Conservation (phyloP, 2,329 filamentous ascomycete genomes). For the Colletotrichum noveboracense region DNA sequence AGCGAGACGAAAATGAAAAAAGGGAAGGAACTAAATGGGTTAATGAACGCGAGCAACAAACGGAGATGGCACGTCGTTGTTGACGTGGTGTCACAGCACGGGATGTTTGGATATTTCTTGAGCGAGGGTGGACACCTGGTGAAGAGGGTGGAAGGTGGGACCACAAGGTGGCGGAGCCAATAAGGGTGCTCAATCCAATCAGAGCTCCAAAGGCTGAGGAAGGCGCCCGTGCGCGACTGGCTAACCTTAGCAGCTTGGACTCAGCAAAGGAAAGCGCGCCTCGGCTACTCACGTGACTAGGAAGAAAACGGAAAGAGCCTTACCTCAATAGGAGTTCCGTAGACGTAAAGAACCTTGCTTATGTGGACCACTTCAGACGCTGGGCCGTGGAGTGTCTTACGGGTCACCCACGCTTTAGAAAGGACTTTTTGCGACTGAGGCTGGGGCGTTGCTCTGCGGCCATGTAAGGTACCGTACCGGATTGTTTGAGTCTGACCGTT, state of each 20-base stretch:
- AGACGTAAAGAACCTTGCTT: background rate
- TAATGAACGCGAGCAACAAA: constrained; percentile 6
- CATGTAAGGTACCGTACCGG: background rate
- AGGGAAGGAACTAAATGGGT: background rate
- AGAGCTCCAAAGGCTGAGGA: constrained; percentile 2
- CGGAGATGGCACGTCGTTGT: background rate
- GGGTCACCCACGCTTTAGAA: background rate
- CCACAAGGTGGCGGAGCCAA: constrained; percentile 9
- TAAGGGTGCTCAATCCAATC: constrained; percentile 14
- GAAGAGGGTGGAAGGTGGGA: constrained; percentile 9
- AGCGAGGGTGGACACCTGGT: background rate
- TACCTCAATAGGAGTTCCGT: background rate
- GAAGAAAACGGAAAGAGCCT: background rate
- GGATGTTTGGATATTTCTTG: constrained; percentile 21
- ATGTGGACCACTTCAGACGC: background rate
- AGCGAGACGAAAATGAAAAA: background rate
- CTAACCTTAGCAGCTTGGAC: background rate
- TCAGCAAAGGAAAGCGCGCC: background rate
- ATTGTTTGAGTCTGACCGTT: background rate
- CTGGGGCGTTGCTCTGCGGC: background rate
- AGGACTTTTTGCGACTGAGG: background rate
- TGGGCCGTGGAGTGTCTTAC: background rate
- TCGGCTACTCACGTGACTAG: background rate
- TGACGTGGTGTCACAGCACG: background rate
- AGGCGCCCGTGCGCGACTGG: background rate